A percentile compares a stretch with the other conserved stretches of the same genome.
phyloP scores from a whole-genome alignment of 345 rosid species.

The Arabis hirsuta region DNA sequence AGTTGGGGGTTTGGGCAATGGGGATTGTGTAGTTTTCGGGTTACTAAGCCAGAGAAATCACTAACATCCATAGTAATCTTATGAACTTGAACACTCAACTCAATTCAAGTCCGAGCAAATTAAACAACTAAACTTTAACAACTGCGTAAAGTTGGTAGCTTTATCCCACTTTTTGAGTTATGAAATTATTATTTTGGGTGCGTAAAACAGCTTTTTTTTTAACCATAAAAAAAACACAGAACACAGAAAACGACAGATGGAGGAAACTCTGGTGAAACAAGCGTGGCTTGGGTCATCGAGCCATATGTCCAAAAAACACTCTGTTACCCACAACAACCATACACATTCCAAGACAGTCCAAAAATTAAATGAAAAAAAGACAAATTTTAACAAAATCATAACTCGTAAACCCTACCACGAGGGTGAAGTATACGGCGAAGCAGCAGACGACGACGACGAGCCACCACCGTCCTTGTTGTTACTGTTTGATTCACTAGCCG shows the following conservation, averaged over 20 bases:
- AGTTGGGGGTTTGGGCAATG: too few species aligned
- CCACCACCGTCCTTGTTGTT: conserved; percentile 45
- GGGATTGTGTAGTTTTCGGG: too few species aligned
- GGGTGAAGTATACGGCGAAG: conserved; percentile 77
- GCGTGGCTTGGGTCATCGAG: conserved; percentile 46
- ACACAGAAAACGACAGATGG: conserved; percentile 41
- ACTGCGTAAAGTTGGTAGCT: conserved; percentile 22
- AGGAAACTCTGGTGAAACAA: conserved; percentile 39
- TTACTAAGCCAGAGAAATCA: background rate
- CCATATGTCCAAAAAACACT: conserved; percentile 35
- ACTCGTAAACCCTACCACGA: conserved; percentile 60
- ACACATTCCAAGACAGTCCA: conserved; percentile 38
- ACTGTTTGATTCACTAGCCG: conserved; percentile 58
- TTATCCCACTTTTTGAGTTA: conserved; percentile 23
- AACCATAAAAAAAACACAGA: conserved; percentile 7
- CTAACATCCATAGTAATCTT: background rate
- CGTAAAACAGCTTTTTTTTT: conserved; percentile 10
- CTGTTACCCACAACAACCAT: conserved; percentile 33
- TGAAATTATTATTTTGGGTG: background rate
- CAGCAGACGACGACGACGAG: conserved; percentile 65
- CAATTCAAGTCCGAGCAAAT: conserved; percentile 9
- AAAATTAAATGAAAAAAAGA: background rate
- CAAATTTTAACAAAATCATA: background rate
- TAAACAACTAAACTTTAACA: background rate
- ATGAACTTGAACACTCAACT: background rate